Evolutionary conservation across 2,329 filamentous ascomycete genomes (phyloP).

Genomic region (Allantophomopsis lycopodina): DNA sequence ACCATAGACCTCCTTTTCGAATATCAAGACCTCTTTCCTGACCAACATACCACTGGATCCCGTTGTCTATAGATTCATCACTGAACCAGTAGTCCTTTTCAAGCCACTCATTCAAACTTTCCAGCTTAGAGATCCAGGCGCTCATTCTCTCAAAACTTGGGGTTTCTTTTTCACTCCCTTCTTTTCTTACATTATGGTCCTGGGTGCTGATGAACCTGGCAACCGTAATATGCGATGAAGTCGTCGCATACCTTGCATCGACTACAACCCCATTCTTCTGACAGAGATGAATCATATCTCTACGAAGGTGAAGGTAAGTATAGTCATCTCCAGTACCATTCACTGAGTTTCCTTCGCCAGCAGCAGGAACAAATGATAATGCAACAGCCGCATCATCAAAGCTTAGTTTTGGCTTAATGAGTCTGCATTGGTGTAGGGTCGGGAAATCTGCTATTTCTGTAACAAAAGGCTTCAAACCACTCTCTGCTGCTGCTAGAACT

Average conservation of each 20-base stretch:
- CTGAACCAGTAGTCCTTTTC: conserved; percentile 56
- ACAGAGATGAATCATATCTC: conserved; percentile 57
- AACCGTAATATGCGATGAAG: conserved; percentile 80
- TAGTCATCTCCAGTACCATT: conserved; percentile 46
- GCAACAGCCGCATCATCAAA: conserved; percentile 80
- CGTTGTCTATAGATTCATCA: conserved; percentile 22
- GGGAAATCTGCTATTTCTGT: conserved; percentile 52
- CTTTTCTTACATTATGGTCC: conserved; percentile 34
- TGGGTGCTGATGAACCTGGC: conserved; percentile 60
- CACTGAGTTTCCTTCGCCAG: conserved; percentile 35
- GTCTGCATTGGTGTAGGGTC: conserved; percentile 50
- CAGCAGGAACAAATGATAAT: conserved; percentile 73
- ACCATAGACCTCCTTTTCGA: conserved; percentile 69
- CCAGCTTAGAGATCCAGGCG: conserved; percentile 56
- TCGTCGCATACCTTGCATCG: conserved; percentile 72
- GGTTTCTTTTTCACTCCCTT: no score
- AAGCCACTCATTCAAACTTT: conserved; percentile 66
- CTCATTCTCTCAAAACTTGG: conserved; percentile 32
- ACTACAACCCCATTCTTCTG: conserved; percentile 51
- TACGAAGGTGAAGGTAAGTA: conserved; percentile 82
- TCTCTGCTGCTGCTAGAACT: conserved; percentile 55
- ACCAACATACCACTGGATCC: conserved; percentile 73
- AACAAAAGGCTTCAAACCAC: conserved; percentile 29
- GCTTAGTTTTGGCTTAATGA: conserved; percentile 71
- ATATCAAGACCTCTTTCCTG: conserved; percentile 71